Percentiles rank a stretch among this genome's conserved stretches.
Evolutionary conservation across 2,329 filamentous ascomycete genomes (phyloP).

Genomic region (Colletotrichum sp.): DNA sequence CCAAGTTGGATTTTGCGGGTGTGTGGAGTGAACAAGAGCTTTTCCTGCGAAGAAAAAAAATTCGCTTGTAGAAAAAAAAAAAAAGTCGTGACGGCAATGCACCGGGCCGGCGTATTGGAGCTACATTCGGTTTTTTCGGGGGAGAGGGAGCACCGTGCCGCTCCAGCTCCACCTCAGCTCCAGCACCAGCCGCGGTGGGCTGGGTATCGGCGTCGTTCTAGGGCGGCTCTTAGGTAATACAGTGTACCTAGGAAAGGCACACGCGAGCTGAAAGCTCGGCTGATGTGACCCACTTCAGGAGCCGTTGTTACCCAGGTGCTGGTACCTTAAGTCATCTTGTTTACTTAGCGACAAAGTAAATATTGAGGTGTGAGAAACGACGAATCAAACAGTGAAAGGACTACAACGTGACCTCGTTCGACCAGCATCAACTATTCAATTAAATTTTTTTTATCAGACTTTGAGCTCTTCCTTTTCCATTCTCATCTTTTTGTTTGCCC

Average conservation of each 20-base stretch:
- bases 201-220: background rate
- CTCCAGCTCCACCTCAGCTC: background rate
- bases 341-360: background rate
- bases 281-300: background rate
- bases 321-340: background rate
- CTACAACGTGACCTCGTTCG: background rate
- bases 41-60: conserved; percentile 3
- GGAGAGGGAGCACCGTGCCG: background rate
- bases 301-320: background rate
- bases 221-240: background rate
- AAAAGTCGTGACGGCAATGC: conserved; percentile 19
- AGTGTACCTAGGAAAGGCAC: background rate
- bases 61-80: conserved; percentile 3
- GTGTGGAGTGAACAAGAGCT: background rate
- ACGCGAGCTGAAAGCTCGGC: background rate
- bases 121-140: conserved; percentile 6
- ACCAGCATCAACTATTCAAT: background rate
- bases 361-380: background rate
- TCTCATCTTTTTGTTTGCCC: background rate
- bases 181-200: background rate
- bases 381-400: background rate
- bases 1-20: background rate
- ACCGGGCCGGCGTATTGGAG: conserved; percentile 18
- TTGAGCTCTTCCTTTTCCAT: background rate
- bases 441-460: background rate